Base-by-base conservation (phyloP, 306 rosid genomes). In the Rosa persica region DNA sequence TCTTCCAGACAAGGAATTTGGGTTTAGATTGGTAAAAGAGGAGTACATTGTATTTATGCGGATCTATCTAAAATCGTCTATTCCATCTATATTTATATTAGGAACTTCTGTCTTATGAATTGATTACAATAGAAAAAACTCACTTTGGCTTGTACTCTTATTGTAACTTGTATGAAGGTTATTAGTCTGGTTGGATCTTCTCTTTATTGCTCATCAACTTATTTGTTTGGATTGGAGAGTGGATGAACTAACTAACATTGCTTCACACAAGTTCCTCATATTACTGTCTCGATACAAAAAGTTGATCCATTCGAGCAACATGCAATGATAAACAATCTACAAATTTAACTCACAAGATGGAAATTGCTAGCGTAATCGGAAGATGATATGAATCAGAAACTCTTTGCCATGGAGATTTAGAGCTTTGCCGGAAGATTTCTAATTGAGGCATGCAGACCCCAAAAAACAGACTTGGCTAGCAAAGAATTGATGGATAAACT, bases 21-120 rank as follows among this genome's bases (percentile, higher is more conserved):
- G 98, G 97, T 61, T 60, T 84, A 74, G 97, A 92, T 86, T 94
- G 98, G 98, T 94, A 86, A 86, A 43, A 11, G 40, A 13, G 22
- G 43, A 23, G 2, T 46, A 16, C 17, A 19, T 51, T 67, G 43
- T 40, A 77, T 52, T 30, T 23, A 5, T 19, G 74, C 42, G 67
- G 39, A 74, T 39, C 30, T 30, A 19, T 22, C 9, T 16, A 6
- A 8, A 13, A 15, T 71, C 48, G 43, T 64, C 22, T 17, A 15
- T 16, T 64, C 69, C 22, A 65, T 34, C 2, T 42, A 69, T 12
- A 43, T 11, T 17, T 43, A 43, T 47, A 15, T 46, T 46, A 70
- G 55, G 3, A 70, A 40, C 30, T 67, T 39, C 5, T 39, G 36
- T n/a, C n/a, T 65, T 15, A 70, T 70, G 38, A 25, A 43, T 25